Evolutionary conservation across 768 basidiomycete species (phyloP).

Genomic region (Pholiota molesta): DNA sequence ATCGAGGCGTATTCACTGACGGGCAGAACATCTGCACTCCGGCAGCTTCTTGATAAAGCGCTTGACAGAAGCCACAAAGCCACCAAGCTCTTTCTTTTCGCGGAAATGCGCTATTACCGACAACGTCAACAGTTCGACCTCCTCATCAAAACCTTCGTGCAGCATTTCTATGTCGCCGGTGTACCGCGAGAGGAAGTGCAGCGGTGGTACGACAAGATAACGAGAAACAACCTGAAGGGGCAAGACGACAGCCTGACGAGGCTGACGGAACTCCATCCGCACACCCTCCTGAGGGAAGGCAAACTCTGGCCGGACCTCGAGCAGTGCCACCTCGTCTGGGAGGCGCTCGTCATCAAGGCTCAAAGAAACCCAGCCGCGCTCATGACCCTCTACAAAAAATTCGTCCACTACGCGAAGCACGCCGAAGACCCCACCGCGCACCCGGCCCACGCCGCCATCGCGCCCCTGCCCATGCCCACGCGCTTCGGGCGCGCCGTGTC

Average conservation of each 20-base stretch:
- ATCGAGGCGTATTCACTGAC: neutral
- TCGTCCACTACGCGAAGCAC: neutral
- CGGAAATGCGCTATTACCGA: slow-evolving; percentile 7
- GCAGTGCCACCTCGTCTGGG: slow-evolving; percentile 6
- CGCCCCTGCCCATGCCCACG: neutral
- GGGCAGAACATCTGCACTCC: neutral
- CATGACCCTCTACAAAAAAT: neutral
- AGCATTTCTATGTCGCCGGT: neutral
- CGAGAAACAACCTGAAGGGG: neutral
- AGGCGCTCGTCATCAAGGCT: neutral
- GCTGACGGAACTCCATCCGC: neutral
- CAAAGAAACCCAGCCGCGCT: neutral
- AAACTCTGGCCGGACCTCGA: slow-evolving; percentile 7
- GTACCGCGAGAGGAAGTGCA: neutral
- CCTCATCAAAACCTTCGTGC: slow-evolving; percentile 2
- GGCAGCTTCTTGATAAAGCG: neutral
- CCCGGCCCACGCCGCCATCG: neutral
- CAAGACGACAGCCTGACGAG: neutral
- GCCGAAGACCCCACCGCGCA: neutral
- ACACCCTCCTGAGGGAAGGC: neutral
- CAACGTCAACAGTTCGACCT: neutral
- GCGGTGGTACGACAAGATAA: neutral
- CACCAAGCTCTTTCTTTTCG: neutral
- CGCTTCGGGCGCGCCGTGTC: neutral
- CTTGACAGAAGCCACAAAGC: neutral